Base-by-base conservation (phyloP, 2,329 filamentous ascomycete species). In the Macrophomina phaseolina region DNA sequence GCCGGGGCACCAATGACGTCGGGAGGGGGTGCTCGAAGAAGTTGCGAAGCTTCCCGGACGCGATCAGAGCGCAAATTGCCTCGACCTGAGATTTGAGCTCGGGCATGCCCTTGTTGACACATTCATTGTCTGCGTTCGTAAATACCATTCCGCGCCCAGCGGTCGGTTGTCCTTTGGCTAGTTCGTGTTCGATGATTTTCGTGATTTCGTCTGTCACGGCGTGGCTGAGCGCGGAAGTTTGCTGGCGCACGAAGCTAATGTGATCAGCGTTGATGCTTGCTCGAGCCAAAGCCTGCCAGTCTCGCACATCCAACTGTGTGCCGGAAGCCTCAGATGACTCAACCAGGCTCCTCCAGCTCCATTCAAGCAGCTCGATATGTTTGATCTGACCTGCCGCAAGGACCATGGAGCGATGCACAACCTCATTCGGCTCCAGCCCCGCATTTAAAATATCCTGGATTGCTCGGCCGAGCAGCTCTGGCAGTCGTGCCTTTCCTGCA, bases 281-380 rank as follows among this genome's bases (percentile, higher is more conserved):
- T 67, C 70, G 73, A 23, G 73, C 73, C 52, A 79, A 68, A 9
- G 73, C 72, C 4, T 73, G 67, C 77, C 77, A 80, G 67, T 79
- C 77, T 46, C 68, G 67, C 38, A 71, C 67, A 3, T 67, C 53
- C 30, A 77, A 70, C 36, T 69, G 68, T 16, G 55, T 53, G 52
- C 73, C 72, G 23, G 75, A 68, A 2, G 51, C 55, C 55, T 75
- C 71, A 12, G 74, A 72, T 16, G 58, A 46, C 7, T 68, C 68
- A 23, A 73, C 73, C 36, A 77, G 68, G 4, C 60, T 62, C 2
- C 68, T 66, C 78, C 78, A 79, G n/a, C 70, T 67, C n/a, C 73
- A 63, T 58, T 76, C 70, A 34, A 79, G 68, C 14, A 75, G 38
- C 0, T 71, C 66, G 23, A 64, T 68, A 38, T 77, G 68, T 28